Percentiles rank a stretch among this genome's conserved stretches.
Conservation (phyloP, 2,329 filamentous ascomycete species). For the Aspergillus pseudoglaucus region DNA sequence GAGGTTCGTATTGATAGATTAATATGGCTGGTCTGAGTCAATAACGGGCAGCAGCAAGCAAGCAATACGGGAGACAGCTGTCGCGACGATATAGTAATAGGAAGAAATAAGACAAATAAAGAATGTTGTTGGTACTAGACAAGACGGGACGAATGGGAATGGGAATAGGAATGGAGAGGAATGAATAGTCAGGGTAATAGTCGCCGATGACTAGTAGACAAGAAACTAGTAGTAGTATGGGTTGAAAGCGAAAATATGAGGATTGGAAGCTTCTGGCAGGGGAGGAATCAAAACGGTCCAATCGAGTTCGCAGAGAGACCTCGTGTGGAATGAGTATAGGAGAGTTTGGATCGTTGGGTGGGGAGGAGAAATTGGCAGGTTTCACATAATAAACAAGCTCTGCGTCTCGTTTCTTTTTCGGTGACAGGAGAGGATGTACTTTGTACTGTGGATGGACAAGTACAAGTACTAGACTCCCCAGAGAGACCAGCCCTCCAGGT, state of each 20-base stretch:
- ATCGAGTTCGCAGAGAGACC: constrained; percentile 1
- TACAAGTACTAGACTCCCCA: not conserved
- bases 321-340: not conserved
- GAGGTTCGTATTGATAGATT: not conserved
- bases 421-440: no score
- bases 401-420: no score
- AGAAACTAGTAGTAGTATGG: not conserved
- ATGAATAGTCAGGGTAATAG: no score
- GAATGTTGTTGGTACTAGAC: no score
- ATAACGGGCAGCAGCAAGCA: no score
- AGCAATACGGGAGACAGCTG: no score
- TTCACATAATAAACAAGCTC: not conserved
- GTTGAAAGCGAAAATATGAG: not conserved
- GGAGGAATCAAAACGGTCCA: not conserved
- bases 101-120: no score
- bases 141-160: no score
- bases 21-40: not conserved
- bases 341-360: not conserved
- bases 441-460: no score
- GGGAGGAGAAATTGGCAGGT: not conserved
- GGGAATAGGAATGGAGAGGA: not conserved
- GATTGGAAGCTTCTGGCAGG: not conserved
- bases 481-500: not conserved
- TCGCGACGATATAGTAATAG: no score
- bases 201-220: no score